phyloP scores from a whole-genome alignment of 2,329 filamentous ascomycete genomes.

The Diplodia seriata region DNA sequence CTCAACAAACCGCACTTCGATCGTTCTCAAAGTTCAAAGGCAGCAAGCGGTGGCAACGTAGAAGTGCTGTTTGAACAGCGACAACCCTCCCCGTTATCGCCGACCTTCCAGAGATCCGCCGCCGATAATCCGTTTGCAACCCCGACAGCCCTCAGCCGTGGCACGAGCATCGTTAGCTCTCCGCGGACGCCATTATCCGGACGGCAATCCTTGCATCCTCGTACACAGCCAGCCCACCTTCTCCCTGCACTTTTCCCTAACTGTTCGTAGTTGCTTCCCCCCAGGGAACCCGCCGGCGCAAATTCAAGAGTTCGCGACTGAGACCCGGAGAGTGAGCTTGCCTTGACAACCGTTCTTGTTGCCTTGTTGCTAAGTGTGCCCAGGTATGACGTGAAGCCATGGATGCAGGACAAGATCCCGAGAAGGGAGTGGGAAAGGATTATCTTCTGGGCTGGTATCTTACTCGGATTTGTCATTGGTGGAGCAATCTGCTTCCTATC shows the following conservation, averaged over 20 bases:
- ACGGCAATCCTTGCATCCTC: neutral
- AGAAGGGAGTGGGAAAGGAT: constrained; percentile 48
- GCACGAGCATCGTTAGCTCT: constrained; percentile 3
- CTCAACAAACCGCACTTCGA: neutral
- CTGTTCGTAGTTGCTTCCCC: neutral
- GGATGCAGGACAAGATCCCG: constrained; percentile 41
- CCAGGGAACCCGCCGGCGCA: neutral
- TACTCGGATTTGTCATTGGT: constrained; percentile 46
- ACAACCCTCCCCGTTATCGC: neutral
- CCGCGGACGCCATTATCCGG: neutral
- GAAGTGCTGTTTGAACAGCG: neutral
- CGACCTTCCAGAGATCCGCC: neutral
- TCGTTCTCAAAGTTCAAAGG: neutral
- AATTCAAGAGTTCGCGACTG: constrained; percentile 49
- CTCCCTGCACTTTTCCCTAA: neutral
- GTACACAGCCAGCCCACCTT: neutral
- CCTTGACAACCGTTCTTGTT: neutral
- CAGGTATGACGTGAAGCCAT: constrained; percentile 51
- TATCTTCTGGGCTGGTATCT: constrained; percentile 44
- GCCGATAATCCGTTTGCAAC: constrained; percentile 3
- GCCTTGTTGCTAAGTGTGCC: constrained; percentile 10
- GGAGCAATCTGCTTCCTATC: constrained; percentile 39
- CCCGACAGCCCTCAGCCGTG: constrained; percentile 3
- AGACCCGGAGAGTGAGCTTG: constrained; percentile 9
- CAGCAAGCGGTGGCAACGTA: neutral